Base-by-base conservation (phyloP, 257 asterid genomes). In the Striga asiatica region DNA sequence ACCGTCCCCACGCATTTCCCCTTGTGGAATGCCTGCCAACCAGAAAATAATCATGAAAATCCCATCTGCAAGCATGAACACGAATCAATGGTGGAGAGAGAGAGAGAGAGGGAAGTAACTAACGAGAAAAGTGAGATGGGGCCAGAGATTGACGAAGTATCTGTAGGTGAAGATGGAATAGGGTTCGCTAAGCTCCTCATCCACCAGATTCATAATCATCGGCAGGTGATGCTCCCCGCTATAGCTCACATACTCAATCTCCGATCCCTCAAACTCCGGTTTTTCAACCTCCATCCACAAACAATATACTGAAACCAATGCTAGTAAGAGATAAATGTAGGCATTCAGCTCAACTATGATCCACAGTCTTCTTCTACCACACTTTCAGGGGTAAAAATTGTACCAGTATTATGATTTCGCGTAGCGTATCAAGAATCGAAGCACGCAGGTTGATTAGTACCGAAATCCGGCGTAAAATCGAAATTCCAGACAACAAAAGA, bases 61-160 rank as follows among this genome's bases (percentile, higher is more conserved):
- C 38, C 4, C 18, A 7, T n/a, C n/a, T n/a, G n/a, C n/a, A n/a
- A n/a, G n/a, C n/a, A n/a, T n/a, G n/a, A n/a, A n/a, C n/a, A n/a
- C n/a, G n/a, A n/a, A n/a, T n/a, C n/a, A n/a, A n/a, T n/a, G 22
- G 16, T 25, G 53, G 19, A 20, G 28, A 6, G 19, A 12, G 27
- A 2, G 21, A 20, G 12, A 11, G 54, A 38, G 43, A 41, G 7
- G 7, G 20, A 49, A 38, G 55, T 8, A 14, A 19, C 81, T 68
- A 32, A 85, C 96, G 4, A 92, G 88, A 79, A 88, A 87, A 31
- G 86, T 82, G 61, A 92, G 85, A 28, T 88, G 76, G 4, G 99
- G 99, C 99, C 97, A 92, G 61, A 80, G 94, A 69, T 92, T 80
- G 66, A 92, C 99, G 66, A 92, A 92, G 82, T 88, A 92, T 70